These are phyloP conservation scores for Aspergillus sp. DNA, from an alignment of 2,329 filamentous ascomycete species.

Conservation along the genomic window DNA sequence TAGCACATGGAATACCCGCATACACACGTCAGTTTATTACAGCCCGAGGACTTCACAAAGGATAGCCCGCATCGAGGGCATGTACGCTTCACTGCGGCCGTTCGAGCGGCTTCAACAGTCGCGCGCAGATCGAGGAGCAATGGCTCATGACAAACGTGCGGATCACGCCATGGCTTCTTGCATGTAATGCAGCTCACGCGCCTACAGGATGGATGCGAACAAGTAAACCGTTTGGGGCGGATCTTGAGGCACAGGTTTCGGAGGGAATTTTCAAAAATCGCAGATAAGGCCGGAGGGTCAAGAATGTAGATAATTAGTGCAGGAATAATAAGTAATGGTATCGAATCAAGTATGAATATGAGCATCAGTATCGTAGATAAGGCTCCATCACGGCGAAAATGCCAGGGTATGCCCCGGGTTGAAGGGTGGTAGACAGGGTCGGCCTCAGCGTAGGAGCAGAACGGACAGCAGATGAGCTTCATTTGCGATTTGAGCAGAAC, in stretches of 20 bases:
- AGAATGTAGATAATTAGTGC: conserved; percentile 54
- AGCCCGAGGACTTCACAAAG: conserved; percentile 89
- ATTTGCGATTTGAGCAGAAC: conserved; percentile 67
- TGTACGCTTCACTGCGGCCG: conserved; percentile 87
- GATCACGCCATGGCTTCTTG: conserved; percentile 75
- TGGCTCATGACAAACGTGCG: conserved; percentile 86
- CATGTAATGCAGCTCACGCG: conserved; percentile 77
- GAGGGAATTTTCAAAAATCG: conserved; percentile 57
- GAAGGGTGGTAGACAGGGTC: conserved; percentile 67
- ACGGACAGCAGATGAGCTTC: conserved; percentile 78
- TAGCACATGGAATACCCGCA: conserved; percentile 99
- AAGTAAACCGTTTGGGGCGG: conserved; percentile 72
- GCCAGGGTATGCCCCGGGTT: conserved; percentile 50
- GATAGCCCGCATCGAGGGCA: conserved; percentile 87
- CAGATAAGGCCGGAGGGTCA: conserved; percentile 43
- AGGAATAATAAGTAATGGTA: conserved; percentile 47
- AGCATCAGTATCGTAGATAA: conserved; percentile 49
- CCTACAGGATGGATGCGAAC: conserved; percentile 63
- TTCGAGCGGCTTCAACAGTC: conserved; percentile 88
- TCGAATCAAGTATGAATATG: conserved; percentile 38
- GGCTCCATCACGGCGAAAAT: conserved; percentile 52
- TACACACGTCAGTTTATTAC: conserved; percentile 93
- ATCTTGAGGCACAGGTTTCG: conserved; percentile 64
- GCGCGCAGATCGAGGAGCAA: conserved; percentile 76
- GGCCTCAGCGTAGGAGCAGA: conserved; percentile 85